These are phyloP conservation scores for Trametes cubensis DNA, from an alignment of 768 basidiomycete species.

Conservation along the genomic window DNA sequence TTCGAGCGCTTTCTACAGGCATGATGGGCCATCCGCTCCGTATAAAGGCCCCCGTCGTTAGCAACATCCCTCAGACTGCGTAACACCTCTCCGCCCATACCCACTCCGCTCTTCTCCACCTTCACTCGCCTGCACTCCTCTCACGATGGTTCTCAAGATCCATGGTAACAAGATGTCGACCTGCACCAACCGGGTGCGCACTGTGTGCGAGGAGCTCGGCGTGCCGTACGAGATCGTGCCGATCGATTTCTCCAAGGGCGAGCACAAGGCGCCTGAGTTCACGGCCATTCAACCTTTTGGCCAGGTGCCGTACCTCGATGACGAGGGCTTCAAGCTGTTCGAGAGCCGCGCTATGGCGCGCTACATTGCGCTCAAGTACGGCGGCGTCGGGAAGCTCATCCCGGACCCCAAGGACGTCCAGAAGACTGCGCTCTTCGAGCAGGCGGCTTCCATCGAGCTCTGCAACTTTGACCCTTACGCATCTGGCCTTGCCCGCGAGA, in stretches of 20 bases:
- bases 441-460: constrained; percentile 50
- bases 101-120: too few relatives aligned
- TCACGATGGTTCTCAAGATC: constrained; percentile 42
- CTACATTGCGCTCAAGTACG: constrained; percentile 60
- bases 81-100: too few relatives aligned
- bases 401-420: constrained; percentile 42
- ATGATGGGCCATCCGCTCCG: neutral
- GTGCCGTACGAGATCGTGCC: constrained; percentile 55
- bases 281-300: constrained; percentile 63
- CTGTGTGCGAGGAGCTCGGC: constrained; percentile 55
- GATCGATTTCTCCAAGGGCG: constrained; percentile 45
- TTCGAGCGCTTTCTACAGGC: neutral
- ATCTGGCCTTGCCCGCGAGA: constrained; percentile 46
- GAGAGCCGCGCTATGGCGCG: constrained; percentile 66
- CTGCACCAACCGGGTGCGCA: constrained; percentile 54
- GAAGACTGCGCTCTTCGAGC: constrained; percentile 44
- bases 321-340: constrained; percentile 66
- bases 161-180: constrained; percentile 43
- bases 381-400: constrained; percentile 50
- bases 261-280: constrained; percentile 51
- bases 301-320: constrained; percentile 59
- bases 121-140: too few relatives aligned
- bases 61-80: neutral
- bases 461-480: constrained; percentile 57
- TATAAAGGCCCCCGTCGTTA: neutral